Evolutionary conservation across 306 rosid species (phyloP), one percentile per base, ranked within the genome.

Genomic region (Nissolia schottii): DNA sequence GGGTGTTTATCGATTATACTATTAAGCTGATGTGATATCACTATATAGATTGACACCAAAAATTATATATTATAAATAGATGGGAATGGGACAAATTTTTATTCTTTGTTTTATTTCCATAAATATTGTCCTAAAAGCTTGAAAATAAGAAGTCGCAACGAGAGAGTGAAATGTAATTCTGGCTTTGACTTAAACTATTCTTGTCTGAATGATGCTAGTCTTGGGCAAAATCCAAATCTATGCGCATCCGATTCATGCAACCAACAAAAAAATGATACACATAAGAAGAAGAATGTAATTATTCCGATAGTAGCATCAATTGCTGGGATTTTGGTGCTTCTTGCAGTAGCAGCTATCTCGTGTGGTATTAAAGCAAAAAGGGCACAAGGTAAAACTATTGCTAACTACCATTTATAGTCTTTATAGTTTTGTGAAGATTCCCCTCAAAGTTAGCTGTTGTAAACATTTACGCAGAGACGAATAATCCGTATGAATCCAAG

Each of bases 221-320:
- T 37, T 41, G 79, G 45, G 15, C 54, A 51, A 54, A 85, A 83
- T 73, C 76, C 73, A 48, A 2, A 48, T 67, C 85, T 82, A 46
- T 75, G 77, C 51, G 38, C 5, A 37, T 15, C 40, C 1, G 46
- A 28, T 28, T 13, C 78, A 3, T 77, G 85, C 56, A 38, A 38
- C 56, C 24, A 29, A 6, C 10, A 29, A 2, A 2, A 16, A 15
- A 12, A 3, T 48, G 16, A 22, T 23, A 2, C 55, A 8, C 23
- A 35, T 13, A 71, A 43, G 32, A 46, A 62, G 37, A 41, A 59
- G 18, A 81, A 48, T 43, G 0, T 68, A 1, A 43, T 84, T 6
- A 6, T 70, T 74, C 77, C 73, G 5, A 29, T 79, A 16, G 69
- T 63, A 69, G 86, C 84, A 34, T 37, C 85, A 71, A 43, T 63